Conservation (phyloP, 2,329 filamentous ascomycete species). For the Clarireedia sp. region DNA sequence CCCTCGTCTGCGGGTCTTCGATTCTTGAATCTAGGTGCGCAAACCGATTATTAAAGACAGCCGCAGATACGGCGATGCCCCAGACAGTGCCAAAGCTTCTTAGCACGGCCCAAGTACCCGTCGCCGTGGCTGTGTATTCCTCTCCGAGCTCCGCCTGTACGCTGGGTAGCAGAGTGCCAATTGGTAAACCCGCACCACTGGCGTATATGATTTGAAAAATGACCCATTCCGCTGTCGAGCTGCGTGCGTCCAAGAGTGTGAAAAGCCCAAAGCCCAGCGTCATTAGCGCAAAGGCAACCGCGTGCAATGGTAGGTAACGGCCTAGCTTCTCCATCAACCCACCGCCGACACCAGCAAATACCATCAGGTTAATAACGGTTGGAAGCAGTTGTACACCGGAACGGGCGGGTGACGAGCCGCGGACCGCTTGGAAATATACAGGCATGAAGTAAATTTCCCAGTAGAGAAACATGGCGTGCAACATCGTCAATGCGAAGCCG, state of each 20-base stretch:
- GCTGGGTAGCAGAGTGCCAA: constrained; percentile 20
- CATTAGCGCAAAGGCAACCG: constrained; percentile 29
- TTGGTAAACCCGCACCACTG: not conserved
- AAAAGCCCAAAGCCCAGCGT: constrained; percentile 32
- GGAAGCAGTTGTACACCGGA: constrained; percentile 37
- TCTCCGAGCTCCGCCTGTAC: constrained; percentile 30
- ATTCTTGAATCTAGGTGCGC: not conserved
- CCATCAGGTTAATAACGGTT: not conserved
- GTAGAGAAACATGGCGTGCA: constrained; percentile 32
- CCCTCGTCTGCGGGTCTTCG: not conserved
- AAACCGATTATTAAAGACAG: constrained; percentile 1
- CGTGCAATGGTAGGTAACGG: constrained; percentile 26
- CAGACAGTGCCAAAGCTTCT: constrained; percentile 11
- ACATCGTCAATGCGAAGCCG: constrained; percentile 31
- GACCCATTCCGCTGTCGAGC: constrained; percentile 24
- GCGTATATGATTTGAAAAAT: not conserved
- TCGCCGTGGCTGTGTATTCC: constrained; percentile 4
- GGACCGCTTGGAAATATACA: constrained; percentile 41
- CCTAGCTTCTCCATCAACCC: not conserved
- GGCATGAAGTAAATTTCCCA: constrained; percentile 37
- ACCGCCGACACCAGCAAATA: not conserved
- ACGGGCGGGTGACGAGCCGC: constrained; percentile 26
- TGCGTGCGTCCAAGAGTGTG: constrained; percentile 29
- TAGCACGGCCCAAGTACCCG: constrained; percentile 7
- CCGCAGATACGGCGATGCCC: not conserved